Conservation (phyloP, 176 grass and related monocot species). For the Carex cristatella region DNA sequence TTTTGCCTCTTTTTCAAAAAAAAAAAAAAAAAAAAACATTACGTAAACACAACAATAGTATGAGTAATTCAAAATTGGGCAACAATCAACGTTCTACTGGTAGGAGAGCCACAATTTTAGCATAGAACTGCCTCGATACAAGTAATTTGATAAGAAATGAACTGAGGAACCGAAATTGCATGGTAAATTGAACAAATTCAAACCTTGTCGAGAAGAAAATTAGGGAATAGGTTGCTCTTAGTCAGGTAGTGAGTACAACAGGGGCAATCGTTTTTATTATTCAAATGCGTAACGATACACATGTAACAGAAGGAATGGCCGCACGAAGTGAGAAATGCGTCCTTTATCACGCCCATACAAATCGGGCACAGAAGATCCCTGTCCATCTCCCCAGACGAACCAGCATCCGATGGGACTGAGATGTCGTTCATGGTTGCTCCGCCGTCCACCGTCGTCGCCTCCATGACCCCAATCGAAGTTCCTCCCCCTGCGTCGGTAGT, state of each 20-base stretch:
- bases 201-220: conserved; percentile 97
- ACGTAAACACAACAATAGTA: not conserved
- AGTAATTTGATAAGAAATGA: not conserved
- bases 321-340: conserved; percentile 90
- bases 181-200: not conserved
- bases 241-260: conserved; percentile 84
- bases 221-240: conserved; percentile 90
- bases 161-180: not conserved
- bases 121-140: not conserved
- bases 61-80: not conserved
- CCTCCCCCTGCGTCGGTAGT: conserved; percentile 25
- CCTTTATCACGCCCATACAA: conserved; percentile 98
- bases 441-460: not conserved
- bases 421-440: not conserved
- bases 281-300: conserved; percentile 97
- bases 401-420: not conserved
- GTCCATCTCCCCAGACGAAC: conserved; percentile 25
- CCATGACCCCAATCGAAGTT: not conserved
- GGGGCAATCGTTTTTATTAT: conserved; percentile 84
- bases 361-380: conserved; percentile 95
- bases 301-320: conserved; percentile 99
- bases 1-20: too few relatives aligned
- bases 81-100: not conserved
- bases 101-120: not conserved
- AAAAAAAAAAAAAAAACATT: too few relatives aligned